Evolutionary conservation across 345 rosid species (phyloP).

Genomic region (Corchorus olitorius): DNA sequence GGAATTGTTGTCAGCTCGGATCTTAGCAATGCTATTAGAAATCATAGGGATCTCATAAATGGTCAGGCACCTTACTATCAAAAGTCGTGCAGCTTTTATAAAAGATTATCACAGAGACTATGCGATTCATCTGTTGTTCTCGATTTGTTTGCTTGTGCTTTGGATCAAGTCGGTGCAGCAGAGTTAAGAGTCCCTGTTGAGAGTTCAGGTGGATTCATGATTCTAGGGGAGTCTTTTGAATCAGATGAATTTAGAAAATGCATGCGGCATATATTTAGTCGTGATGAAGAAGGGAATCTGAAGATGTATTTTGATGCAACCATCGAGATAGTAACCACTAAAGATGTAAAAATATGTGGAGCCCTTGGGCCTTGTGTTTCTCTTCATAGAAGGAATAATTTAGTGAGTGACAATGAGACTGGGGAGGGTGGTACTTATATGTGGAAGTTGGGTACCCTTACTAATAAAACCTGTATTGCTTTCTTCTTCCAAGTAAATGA

Average conservation of each 20-base stretch:
- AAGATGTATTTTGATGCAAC: constrained; percentile 90
- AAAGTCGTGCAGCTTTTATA: constrained; percentile 71
- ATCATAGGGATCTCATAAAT: constrained; percentile 78
- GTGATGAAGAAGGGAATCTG: constrained; percentile 63
- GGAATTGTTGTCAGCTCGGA: constrained; percentile 77
- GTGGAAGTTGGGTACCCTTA: constrained; percentile 81
- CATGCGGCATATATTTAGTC: constrained; percentile 69
- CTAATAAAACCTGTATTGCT: constrained; percentile 77
- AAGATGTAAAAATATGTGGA: constrained; percentile 76
- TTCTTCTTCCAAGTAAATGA: constrained; percentile 78
- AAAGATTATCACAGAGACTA: constrained; percentile 56
- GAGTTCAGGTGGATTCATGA: constrained; percentile 86
- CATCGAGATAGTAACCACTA: constrained; percentile 81
- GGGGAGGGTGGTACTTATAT: constrained; percentile 83
- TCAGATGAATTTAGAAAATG: constrained; percentile 79
- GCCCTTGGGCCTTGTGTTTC: constrained; percentile 97
- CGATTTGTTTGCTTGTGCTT: constrained; percentile 92
- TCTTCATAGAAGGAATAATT: constrained; percentile 54
- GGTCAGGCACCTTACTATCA: constrained; percentile 54
- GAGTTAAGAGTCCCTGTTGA: constrained; percentile 81
- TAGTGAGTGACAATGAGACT: constrained; percentile 67
- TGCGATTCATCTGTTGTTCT: constrained; percentile 66
- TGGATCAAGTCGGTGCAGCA: constrained; percentile 92
- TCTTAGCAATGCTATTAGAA: constrained; percentile 64
- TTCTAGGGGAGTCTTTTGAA: constrained; percentile 84